Percentiles rank a stretch among this genome's conserved stretches.
Conservation (phyloP, 1,139 yeast genomes). For the Eremothecium cymbalariae region DNA sequence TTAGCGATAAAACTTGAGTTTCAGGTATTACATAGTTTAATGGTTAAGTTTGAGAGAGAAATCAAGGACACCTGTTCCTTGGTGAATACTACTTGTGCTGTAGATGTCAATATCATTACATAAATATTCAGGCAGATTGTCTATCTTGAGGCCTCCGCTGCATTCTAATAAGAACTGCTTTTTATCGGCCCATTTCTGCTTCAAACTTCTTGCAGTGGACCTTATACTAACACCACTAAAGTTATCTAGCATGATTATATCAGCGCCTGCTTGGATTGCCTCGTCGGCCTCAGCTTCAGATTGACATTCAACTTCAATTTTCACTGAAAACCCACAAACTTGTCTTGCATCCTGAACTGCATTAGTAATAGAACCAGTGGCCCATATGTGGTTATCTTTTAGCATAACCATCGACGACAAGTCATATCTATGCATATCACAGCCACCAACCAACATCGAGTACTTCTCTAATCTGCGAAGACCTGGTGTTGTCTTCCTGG, state of each 20-base stretch:
- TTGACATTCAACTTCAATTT: constrained; percentile 89
- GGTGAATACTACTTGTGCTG: constrained; percentile 90
- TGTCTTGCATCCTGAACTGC: constrained; percentile 72
- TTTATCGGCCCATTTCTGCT: constrained; percentile 47
- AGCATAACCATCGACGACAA: constrained; percentile 93
- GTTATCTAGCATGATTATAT: constrained; percentile 90
- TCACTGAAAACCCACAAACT: constrained; percentile 82
- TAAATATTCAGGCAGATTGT: constrained; percentile 57
- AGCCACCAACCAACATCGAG: constrained; percentile 92
- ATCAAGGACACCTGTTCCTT: constrained; percentile 75
- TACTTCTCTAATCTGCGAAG: constrained; percentile 80
- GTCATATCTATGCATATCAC: constrained; percentile 88
- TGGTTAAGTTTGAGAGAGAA: constrained; percentile 71
- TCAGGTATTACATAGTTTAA: constrained; percentile 6
- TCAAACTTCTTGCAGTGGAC: constrained; percentile 56
- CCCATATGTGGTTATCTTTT: constrained; percentile 88
- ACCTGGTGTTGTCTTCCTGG: constrained; percentile 97
- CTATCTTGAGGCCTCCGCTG: constrained; percentile 78
- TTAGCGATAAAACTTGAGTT: no score
- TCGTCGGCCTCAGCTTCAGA: constrained; percentile 78
- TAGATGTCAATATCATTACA: constrained; percentile 81
- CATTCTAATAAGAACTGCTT: constrained; percentile 69
- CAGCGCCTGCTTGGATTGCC: constrained; percentile 93
- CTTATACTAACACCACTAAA: constrained; percentile 62
- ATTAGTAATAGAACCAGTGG: constrained; percentile 81